Percentiles rank a stretch among this genome's conserved stretches.
phyloP scores from a whole-genome alignment of 305 asterid species.

The Fraxinus albicans region DNA sequence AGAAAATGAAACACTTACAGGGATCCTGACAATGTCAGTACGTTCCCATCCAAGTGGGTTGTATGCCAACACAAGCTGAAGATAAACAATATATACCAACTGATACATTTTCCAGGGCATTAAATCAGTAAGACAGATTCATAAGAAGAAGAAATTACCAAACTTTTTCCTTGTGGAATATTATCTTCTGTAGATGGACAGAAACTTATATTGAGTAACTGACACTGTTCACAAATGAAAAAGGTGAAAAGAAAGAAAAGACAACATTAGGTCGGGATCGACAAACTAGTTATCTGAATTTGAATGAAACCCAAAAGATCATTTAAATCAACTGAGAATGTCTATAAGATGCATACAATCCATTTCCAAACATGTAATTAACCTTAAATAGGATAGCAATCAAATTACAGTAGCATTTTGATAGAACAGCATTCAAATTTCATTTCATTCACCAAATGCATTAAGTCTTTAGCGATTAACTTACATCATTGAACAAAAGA shows the following conservation, averaged over 20 bases:
- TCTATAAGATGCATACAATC: background rate
- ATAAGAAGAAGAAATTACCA: constrained; percentile 44
- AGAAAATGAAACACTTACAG: constrained; percentile 44
- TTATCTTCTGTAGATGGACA: constrained; percentile 79
- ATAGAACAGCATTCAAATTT: background rate
- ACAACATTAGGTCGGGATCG: constrained; percentile 6
- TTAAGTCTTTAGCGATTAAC: background rate
- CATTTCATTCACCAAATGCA: background rate
- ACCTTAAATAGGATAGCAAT: background rate
- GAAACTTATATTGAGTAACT: constrained; percentile 68
- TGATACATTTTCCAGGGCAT: constrained; percentile 12
- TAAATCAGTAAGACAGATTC: constrained; percentile 4
- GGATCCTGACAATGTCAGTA: constrained; percentile 62
- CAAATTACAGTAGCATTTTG: background rate
- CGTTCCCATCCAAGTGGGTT: constrained; percentile 79
- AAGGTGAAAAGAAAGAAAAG: background rate
- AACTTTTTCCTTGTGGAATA: constrained; percentile 54
- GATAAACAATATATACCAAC: constrained; percentile 6
- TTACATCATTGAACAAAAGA: background rate
- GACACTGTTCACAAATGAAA: constrained; percentile 53
- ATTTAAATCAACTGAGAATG: background rate
- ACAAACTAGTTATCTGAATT: background rate
- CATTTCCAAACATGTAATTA: background rate
- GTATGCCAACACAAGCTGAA: constrained; percentile 70
- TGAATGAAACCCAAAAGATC: background rate